Conservation (phyloP, 805 yeast genomes). For the Cyberlindnera maritima region DNA sequence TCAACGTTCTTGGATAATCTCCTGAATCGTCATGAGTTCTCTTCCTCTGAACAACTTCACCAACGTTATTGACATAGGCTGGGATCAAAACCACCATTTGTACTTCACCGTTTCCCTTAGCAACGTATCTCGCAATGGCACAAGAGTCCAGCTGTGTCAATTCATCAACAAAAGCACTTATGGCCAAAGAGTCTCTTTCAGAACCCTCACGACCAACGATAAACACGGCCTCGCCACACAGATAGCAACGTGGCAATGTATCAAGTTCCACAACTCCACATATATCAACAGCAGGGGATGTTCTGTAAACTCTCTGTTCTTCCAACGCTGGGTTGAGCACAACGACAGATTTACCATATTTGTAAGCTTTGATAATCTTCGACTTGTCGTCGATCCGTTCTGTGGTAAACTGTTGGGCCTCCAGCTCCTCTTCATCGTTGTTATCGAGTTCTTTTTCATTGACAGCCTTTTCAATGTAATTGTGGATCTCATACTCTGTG, state of each 20-base stretch:
- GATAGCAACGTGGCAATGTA: conserved; percentile 55
- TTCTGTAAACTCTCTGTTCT: conserved; percentile 38
- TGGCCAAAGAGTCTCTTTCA: conserved; percentile 37
- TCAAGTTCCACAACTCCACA: conserved; percentile 52
- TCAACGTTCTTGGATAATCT: conserved; percentile 38
- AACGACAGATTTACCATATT: conserved; percentile 59
- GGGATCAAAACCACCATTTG: conserved; percentile 58
- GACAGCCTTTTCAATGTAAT: conserved; percentile 23
- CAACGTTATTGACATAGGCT: conserved; percentile 26
- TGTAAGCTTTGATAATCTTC: conserved; percentile 56
- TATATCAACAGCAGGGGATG: conserved; percentile 57
- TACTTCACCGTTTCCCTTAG: conserved; percentile 45
- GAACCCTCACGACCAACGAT: conserved; percentile 43
- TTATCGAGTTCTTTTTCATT: conserved; percentile 24
- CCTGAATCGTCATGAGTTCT: conserved; percentile 25
- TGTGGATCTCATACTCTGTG: conserved; percentile 33
- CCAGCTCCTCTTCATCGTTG: conserved; percentile 27
- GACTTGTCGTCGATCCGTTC: conserved; percentile 35
- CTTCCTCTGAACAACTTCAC: conserved; percentile 16
- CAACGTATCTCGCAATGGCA: conserved; percentile 65
- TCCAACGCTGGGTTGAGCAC: conserved; percentile 50
- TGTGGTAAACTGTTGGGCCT: conserved; percentile 19
- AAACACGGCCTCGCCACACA: conserved; percentile 56
- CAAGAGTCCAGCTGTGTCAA: conserved; percentile 45
- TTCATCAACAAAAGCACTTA: conserved; percentile 50